Base-by-base conservation (phyloP, 2,329 filamentous ascomycete genomes). In the Penicillium sp. region DNA sequence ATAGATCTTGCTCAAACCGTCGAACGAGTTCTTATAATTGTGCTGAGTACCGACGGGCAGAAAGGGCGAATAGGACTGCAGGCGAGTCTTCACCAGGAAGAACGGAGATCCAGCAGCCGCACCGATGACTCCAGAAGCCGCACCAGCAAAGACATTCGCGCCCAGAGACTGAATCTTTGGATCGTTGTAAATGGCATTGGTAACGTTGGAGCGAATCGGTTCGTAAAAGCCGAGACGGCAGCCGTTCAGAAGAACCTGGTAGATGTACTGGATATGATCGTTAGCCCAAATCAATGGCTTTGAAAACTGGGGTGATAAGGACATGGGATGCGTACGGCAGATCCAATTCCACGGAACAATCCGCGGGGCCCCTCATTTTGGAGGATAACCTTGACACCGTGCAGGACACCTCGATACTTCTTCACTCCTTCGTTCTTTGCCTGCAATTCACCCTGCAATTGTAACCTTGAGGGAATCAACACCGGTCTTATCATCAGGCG, bases 181-280 rank as follows among this genome's bases (percentile, higher is more conserved):
- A 74, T 96, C 89, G 62, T 85, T 83, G 78, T 91, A 90, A 58
- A 96, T 76, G 52, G 90, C 79, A 5, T 80, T 82, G 0, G 92
- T 88, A 47, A 96, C 74, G 22, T 82, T 83, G 51, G 86, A 83
- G 73, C 95, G 91, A 79, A 98, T 86, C 5, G 95, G 95, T 75
- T 99, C 95, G 83, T 99, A 99, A 83, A 99, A 97, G 62, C 95
- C 93, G 57, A 99, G 83, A 57, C 95, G 91, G 79, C 93, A 99
- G 71, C 95, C 95, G 76, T 99, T 99, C 71, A 99, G 88, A 54
- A 96, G 86, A 71, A 98, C 87, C 80, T 99, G 95, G 81, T 99
- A 99, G 73, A 96, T 83, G 77, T 98, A 99, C 84, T 87, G 71
- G 55, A 59, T 47, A 62, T 43, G 22, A 31, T 43, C 7, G 28